Base-by-base conservation (phyloP, 73 alveolate species). In the Paramecium tetraurelia region DNA sequence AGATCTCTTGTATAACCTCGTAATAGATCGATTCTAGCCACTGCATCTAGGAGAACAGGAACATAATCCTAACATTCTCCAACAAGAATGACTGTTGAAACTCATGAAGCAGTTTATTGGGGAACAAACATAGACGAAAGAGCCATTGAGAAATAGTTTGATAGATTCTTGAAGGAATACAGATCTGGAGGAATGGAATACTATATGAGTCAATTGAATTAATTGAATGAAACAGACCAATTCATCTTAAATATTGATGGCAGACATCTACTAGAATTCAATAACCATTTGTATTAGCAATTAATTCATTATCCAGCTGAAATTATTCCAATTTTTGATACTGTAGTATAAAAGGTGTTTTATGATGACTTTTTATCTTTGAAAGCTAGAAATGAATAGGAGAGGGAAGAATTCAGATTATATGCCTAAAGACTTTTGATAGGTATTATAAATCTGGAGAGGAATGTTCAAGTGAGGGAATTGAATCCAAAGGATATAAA, bases 271-370 rank as follows among this genome's bases (percentile, higher is more conserved):
- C 84, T 76, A 50, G 96, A 96, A 75, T 95, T 92, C 83, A 98
- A 98, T 86, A 93, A 92, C 35, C 58, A 48, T 59, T 94, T 98
- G 59, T 97, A 97, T 90, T 83, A 93, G 76, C 98, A 98, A 92
- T 92, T 98, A 21, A 93, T 93, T 27, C 95, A 95, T 93, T 98
- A 95, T 93, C 99, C 99, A 29, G 93, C 99, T 48, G 99, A 98
- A 70, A 95, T 98, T 76, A 96, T 98, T 85, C 99, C 90, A 80
- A 92, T 97, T 77, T 97, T 98, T 95, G 99, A 98, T 94, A 92
- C 96, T 14, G 98, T 96, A 3, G 98, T 93, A 35, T 94, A 96
- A 24, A 95, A 94, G 20, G 93, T 97, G 44, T 96, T 85, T 94
- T 93, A 92, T 80, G 99, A 96, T 48, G 68, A 40, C 7, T 92